Evolutionary conservation across 768 basidiomycete species (phyloP), one percentile per base, ranked within the genome.

Genomic region (Pholiota conissans): DNA sequence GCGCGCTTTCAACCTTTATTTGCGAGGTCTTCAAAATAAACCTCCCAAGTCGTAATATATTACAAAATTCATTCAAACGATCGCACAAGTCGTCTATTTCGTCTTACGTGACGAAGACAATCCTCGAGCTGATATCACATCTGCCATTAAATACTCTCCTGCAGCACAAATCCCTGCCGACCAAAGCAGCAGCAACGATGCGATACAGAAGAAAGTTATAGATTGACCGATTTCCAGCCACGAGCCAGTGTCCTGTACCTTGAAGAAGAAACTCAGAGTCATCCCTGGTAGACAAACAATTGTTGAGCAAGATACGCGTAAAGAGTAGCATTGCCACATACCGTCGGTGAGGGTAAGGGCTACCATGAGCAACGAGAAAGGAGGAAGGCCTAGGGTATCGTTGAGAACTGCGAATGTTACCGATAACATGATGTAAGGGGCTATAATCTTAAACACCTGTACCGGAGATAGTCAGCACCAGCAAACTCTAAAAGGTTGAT

Each of bases 151-250:
- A 64, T 81, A 77, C 68, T 92, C 91, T 35, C 92, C 92, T 3
- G 80, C 74, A 0, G 83, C 83, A 59, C 89, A 89, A 20, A 94
- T 84, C 1, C 84, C 90, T 26, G 87, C 89, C 0, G 89, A 87
- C 84, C 90, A 93, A 3, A 91, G 76, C 37, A 91, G 76, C 54
- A 95, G 74, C 34, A 93, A 72, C 1, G 90, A 92, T 1, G 90
- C 84, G 59, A 94, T 91, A 63, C 87, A 88, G 72, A 93, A 95
- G 74, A 93, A 93, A 49, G 83, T 91, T 68, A 95, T 93, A 0
- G 90, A 87, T 66, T 91, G 89, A 5, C 93, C 92, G 52, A 93
- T 95, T 66, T 95, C 90, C 56, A 94, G 74, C 93, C 93, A 95
- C 3, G 89, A 91, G 0, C 93, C 90, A 3, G 85, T 90, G 68